A percentile compares a stretch with the other conserved stretches of the same genome.
Evolutionary conservation across 805 yeast species (phyloP).

Genomic region (Candida qinlingensis): DNA sequence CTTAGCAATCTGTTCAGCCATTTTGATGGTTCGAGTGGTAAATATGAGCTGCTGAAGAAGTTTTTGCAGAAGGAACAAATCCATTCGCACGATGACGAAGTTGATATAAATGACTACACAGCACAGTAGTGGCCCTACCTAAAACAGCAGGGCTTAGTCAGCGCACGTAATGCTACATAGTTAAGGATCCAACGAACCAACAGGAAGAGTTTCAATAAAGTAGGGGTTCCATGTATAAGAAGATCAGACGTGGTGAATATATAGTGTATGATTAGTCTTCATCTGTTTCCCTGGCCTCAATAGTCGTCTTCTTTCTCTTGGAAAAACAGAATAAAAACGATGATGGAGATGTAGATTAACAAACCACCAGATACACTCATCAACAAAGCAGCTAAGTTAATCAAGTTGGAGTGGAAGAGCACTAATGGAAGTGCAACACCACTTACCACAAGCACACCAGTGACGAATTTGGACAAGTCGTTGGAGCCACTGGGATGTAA

Average conservation of each 20-base stretch:
- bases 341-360: constrained; percentile 77
- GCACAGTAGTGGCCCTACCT: too few relatives aligned
- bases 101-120: too few relatives aligned
- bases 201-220: too few relatives aligned
- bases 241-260: too few relatives aligned
- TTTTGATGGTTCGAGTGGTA: neutral
- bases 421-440: constrained; percentile 75
- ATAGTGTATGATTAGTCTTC: too few relatives aligned
- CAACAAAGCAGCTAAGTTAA: constrained; percentile 62
- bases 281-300: constrained; percentile 5
- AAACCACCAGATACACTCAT: constrained; percentile 84
- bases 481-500: constrained; percentile 36
- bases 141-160: too few relatives aligned
- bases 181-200: too few relatives aligned
- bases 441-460: constrained; percentile 71
- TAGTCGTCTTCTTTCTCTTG: constrained; percentile 37
- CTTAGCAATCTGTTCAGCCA: constrained; percentile 72
- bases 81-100: too few relatives aligned
- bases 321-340: constrained; percentile 77
- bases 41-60: too few relatives aligned
- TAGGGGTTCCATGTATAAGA: too few relatives aligned
- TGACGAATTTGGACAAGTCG: constrained; percentile 73
- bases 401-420: constrained; percentile 67
- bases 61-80: too few relatives aligned
- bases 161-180: too few relatives aligned